Evolutionary conservation across 495 filamentous ascomycete species (phyloP).

Genomic region (Immersiella caudata): DNA sequence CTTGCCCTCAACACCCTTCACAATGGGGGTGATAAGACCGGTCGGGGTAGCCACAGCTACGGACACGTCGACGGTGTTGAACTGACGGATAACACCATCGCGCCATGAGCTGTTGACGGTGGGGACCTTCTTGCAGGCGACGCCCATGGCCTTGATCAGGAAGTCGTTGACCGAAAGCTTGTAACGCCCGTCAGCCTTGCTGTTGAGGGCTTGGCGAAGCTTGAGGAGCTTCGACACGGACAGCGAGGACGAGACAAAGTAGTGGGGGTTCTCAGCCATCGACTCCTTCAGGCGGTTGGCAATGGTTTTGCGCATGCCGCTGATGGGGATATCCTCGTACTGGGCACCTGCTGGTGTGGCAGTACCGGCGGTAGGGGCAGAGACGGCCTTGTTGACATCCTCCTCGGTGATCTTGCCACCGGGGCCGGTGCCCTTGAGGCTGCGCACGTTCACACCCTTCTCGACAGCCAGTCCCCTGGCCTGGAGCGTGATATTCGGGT

Average conservation of each 20-base stretch:
- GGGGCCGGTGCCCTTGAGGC: constrained; percentile 85
- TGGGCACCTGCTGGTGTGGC: constrained; percentile 60
- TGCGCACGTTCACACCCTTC: constrained; percentile 76
- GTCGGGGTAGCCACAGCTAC: constrained; percentile 93
- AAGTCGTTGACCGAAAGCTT: constrained; percentile 99
- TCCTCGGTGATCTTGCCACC: constrained; percentile 87
- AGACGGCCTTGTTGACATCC: constrained; percentile 79
- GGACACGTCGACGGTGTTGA: constrained; percentile 85
- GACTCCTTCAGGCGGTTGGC: constrained; percentile 89
- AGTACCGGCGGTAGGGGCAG: constrained; percentile 40
- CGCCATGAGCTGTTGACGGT: constrained; percentile 95
- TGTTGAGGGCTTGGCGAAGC: constrained; percentile 92
- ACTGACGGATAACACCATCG: constrained; percentile 87
- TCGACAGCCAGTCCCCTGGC: constrained; percentile 84
- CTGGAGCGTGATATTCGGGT: constrained; percentile 68
- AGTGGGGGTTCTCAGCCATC: constrained; percentile 91
- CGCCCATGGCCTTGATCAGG: constrained; percentile 91
- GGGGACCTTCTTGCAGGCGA: constrained; percentile 89
- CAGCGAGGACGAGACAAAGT: constrained; percentile 86
- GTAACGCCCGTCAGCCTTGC: constrained; percentile 84
- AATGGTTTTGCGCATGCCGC: constrained; percentile 97
- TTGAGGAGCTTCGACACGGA: constrained; percentile 94
- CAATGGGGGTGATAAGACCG: constrained; percentile 97
- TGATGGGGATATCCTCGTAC: constrained; percentile 84
- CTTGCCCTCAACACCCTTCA: constrained; percentile 79